Conservation (phyloP, 768 basidiomycete genomes). For the Agaricus bisporus region DNA sequence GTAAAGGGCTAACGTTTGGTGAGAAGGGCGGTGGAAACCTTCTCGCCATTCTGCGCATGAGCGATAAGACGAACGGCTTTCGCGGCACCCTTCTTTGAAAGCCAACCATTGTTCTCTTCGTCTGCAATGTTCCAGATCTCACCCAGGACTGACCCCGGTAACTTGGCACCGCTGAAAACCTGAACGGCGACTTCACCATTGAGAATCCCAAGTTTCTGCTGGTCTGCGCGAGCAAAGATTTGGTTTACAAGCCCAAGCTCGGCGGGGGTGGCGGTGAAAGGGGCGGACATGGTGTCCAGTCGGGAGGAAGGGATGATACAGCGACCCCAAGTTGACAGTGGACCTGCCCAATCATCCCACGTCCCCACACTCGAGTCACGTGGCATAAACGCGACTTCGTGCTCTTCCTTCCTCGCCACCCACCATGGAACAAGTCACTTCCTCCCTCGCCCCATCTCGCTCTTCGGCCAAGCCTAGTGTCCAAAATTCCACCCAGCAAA, state of each 20-base stretch:
- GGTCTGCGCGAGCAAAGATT: constrained; percentile 69
- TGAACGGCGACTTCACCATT: constrained; percentile 89
- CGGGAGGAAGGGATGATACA: constrained; percentile 10
- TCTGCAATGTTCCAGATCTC: constrained; percentile 95
- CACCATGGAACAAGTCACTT: constrained; percentile 67
- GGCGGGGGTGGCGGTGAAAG: constrained; percentile 39
- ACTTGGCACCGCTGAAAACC: constrained; percentile 78
- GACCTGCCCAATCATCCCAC: constrained; percentile 8
- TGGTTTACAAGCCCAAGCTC: constrained; percentile 60
- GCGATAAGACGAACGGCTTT: constrained; percentile 88
- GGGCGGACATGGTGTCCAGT: constrained; percentile 34
- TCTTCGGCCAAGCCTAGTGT: constrained; percentile 51
- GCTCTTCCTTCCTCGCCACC: constrained; percentile 14
- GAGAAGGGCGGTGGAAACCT: constrained; percentile 53
- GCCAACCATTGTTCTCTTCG: constrained; percentile 88
- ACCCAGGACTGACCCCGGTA: constrained; percentile 72
- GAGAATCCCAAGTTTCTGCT: constrained; percentile 75
- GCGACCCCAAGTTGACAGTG: not conserved
- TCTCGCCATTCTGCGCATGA: constrained; percentile 85
- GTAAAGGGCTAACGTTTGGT: constrained; percentile 56
- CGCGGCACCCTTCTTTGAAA: constrained; percentile 83
- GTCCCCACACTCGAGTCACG: not conserved
- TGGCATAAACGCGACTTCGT: too few species aligned
- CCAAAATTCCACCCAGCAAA: constrained; percentile 46
- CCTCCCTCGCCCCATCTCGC: constrained; percentile 57